Conservation (phyloP, 2,329 filamentous ascomycete genomes). For the Cladosporium sp. region DNA sequence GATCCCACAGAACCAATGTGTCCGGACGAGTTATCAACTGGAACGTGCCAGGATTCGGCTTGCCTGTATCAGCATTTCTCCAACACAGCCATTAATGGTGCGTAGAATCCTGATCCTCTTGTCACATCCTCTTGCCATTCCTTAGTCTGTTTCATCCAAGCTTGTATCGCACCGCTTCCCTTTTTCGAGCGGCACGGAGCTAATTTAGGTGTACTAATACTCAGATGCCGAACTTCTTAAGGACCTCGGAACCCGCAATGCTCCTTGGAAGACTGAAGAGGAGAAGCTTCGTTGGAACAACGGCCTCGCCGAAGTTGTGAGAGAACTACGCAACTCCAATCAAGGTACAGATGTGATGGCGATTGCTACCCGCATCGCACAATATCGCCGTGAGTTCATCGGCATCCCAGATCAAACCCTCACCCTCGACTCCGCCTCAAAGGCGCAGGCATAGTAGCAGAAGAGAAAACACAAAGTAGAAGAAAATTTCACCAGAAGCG, state of each 20-base stretch:
- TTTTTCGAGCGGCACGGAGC: slow-evolving; percentile 14
- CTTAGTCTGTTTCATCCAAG: not conserved
- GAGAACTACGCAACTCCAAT: slow-evolving; percentile 55
- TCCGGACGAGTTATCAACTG: slow-evolving; percentile 66
- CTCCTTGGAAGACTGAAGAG: slow-evolving; percentile 23
- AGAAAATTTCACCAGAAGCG: too few species aligned
- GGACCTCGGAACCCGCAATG: slow-evolving; percentile 24
- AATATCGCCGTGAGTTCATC: slow-evolving; percentile 62
- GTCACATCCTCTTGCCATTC: not conserved
- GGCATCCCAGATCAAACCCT: slow-evolving; percentile 62
- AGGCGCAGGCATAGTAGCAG: not conserved
- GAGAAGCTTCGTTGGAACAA: slow-evolving; percentile 48
- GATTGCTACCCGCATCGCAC: slow-evolving; percentile 64
- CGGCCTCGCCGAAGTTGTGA: slow-evolving; percentile 59
- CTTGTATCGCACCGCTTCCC: not conserved
- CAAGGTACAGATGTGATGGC: slow-evolving; percentile 59
- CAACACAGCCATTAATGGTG: slow-evolving; percentile 68
- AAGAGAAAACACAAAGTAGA: not conserved
- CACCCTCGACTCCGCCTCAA: slow-evolving; percentile 9
- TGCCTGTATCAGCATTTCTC: slow-evolving; percentile 81
- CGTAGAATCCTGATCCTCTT: slow-evolving; percentile 42
- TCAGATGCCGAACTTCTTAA: slow-evolving; percentile 31
- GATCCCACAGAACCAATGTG: slow-evolving; percentile 71
- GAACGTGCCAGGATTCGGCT: slow-evolving; percentile 66
- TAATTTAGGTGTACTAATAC: slow-evolving; percentile 28